Conservation (phyloP, 2,329 filamentous ascomycete species). For the Colletotrichum coccodes region DNA sequence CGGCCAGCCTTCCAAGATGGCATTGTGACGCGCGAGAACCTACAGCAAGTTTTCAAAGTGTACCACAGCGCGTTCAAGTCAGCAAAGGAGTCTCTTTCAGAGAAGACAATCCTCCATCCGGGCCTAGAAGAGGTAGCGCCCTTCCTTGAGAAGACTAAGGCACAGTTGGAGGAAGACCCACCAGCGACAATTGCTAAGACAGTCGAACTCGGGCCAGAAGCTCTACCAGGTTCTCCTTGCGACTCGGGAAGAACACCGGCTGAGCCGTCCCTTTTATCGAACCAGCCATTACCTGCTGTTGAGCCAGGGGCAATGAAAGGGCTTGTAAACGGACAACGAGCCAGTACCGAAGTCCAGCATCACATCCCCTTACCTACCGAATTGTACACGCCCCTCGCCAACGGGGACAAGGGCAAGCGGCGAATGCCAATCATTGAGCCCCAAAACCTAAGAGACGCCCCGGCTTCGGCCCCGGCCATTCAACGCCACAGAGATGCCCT, state of each 20-base stretch:
- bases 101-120: background rate
- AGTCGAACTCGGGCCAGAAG: background rate
- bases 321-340: background rate
- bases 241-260: background rate
- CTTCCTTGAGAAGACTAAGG: background rate
- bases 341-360: background rate
- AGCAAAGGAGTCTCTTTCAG: conserved; percentile 19
- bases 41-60: conserved; percentile 44
- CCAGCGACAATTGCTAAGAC: background rate
- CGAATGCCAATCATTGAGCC: background rate
- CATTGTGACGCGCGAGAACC: conserved; percentile 47
- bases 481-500: background rate
- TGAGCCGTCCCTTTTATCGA: background rate
- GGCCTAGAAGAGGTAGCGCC: background rate
- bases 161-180: background rate
- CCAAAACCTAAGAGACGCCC: background rate
- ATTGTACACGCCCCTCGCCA: background rate
- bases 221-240: background rate
- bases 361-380: background rate
- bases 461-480: background rate
- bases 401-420: conserved; percentile 6
- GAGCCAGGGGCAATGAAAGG: background rate
- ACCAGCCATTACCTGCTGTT: background rate
- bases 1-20: conserved; percentile 36
- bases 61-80: conserved; percentile 43